Percentiles rank a stretch among this genome's conserved stretches.
phyloP scores from a whole-genome alignment of 164 flowering plant species.

The Santalum album region DNA sequence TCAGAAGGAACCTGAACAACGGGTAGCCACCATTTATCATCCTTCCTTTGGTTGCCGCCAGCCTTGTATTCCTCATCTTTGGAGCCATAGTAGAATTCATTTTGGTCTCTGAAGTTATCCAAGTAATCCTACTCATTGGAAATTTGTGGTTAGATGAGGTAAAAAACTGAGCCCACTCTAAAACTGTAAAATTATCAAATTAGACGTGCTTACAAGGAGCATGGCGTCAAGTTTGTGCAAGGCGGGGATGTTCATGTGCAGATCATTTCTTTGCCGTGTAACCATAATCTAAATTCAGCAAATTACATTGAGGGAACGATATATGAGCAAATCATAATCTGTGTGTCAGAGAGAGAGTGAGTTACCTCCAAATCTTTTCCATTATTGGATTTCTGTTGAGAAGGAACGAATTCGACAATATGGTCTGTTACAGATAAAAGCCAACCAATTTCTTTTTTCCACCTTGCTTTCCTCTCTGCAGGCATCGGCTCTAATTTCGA shows the following conservation, averaged over 20 bases:
- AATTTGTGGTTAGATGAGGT: background rate
- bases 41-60: conserved; percentile 28
- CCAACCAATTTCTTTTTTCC: conserved; percentile 91
- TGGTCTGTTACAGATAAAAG: conserved; percentile 86
- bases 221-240: conserved; percentile 80
- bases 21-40: conserved; percentile 93
- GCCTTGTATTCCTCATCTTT: conserved; percentile 40
- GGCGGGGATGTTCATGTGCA: conserved; percentile 83
- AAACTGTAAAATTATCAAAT: background rate
- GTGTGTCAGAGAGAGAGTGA: conserved; percentile 4
- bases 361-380: conserved; percentile 70
- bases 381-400: conserved; percentile 60
- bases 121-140: conserved; percentile 36
- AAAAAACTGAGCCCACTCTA: background rate
- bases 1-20: conserved; percentile 50
- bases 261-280: conserved; percentile 73
- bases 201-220: conserved; percentile 45
- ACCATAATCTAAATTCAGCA: conserved; percentile 60
- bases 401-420: conserved; percentile 84
- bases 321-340: background rate
- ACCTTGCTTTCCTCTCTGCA: conserved; percentile 53
- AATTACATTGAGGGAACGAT: background rate
- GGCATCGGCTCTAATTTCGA: conserved; percentile 73
- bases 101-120: conserved; percentile 53
- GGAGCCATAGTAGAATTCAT: conserved; percentile 67